Evolutionary conservation across 2,329 filamentous ascomycete genomes (phyloP), one percentile per base, ranked within the genome.

Genomic region (Mollisiaceae sp.): DNA sequence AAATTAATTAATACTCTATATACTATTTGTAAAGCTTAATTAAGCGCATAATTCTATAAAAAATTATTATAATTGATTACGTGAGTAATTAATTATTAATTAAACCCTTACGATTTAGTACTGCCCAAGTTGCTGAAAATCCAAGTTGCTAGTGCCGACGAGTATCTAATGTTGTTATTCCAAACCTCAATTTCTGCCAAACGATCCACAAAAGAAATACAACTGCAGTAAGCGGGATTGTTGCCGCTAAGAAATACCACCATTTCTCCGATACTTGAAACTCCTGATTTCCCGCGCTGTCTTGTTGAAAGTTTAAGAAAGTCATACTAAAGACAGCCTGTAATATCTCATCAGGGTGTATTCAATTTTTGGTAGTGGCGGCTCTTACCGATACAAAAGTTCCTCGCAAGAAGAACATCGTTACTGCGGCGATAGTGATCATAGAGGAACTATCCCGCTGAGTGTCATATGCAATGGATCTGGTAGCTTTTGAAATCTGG

Each of bases 191-290:
- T 27, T 52, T 27, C 47, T 52, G 47, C 47, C 47, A 52, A 14
- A 52, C 24, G 8, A 18, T 52, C 9, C 20, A 52, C 4, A 52
- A 1, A 12, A 22, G 22, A 52, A 52, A 52, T 8, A 52, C 47
- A 4, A 22, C 47, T 24, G 22, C 47, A 27, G 20, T 52, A 8
- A 32, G 47, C 15, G 47, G 20, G 20, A 27, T 52, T 2, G 47
- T 52, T 52, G 15, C 22, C 12, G 24, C 47, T 6, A 9, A 15
- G 22, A 8, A 50, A 14, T 24, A 22, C 45, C 45, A 50, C 45
- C 45, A 50, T 27, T 50, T 27, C 45, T 50, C n/a, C 8, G 45
- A 24, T 14, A 27, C 47, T 52, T 24, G 47, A 52, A 52, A 52
- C 8, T 52, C 4, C 27, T 52, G 20, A 27, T 52, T 27, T 4